These are phyloP conservation scores for Colletotrichum falcatum DNA, from an alignment of 2,329 filamentous ascomycete species.

Conservation along the genomic window DNA sequence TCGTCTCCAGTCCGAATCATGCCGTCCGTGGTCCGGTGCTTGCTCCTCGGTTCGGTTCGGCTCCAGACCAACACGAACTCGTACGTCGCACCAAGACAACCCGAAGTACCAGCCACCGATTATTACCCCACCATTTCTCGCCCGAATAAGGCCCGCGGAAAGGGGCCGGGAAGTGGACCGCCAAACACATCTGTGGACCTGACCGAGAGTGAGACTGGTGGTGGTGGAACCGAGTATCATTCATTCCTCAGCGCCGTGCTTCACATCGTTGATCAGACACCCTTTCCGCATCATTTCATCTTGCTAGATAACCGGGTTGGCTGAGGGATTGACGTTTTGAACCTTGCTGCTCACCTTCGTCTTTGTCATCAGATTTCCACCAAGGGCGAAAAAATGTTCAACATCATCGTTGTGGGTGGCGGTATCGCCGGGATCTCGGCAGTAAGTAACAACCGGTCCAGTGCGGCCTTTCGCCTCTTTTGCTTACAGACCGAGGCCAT, in stretches of 20 bases:
- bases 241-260: neutral
- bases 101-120: neutral
- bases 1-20: too few species aligned
- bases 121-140: slow-evolving; percentile 5
- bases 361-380: neutral
- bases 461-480: too few species aligned
- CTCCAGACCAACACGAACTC: neutral
- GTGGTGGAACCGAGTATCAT: neutral
- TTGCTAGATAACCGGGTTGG: neutral
- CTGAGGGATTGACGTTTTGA: too few species aligned
- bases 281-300: neutral
- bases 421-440: slow-evolving; percentile 36
- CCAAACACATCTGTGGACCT: neutral
- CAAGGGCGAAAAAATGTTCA: neutral
- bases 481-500: slow-evolving; percentile 46
- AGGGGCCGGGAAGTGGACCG: slow-evolving; percentile 11
- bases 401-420: slow-evolving; percentile 44
- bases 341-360: neutral
- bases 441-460: neutral
- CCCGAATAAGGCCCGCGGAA: neutral
- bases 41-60: slow-evolving; percentile 32
- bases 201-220: neutral
- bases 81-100: neutral
- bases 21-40: neutral
- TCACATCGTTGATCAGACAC: slow-evolving; percentile 6